These are phyloP conservation scores for Ophiostoma ulmi DNA, from an alignment of 2,329 filamentous ascomycete genomes.

Conservation along the genomic window DNA sequence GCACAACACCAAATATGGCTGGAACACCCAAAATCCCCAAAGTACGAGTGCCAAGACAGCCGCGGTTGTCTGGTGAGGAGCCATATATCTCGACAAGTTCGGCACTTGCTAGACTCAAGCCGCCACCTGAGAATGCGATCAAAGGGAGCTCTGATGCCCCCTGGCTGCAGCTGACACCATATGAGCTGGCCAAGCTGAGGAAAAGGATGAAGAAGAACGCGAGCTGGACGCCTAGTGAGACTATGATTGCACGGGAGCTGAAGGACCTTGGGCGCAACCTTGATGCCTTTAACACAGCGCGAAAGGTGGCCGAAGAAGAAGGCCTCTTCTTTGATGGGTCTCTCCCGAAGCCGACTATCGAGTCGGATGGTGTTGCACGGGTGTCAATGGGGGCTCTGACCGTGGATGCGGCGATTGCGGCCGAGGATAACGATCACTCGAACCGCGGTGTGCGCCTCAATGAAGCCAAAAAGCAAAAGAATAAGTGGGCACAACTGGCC, in stretches of 20 bases:
- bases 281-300: slow-evolving; percentile 57
- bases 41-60: slow-evolving; percentile 33
- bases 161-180: slow-evolving; percentile 61
- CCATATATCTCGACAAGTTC: slow-evolving; percentile 38
- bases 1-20: not conserved
- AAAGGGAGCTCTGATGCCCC: slow-evolving; percentile 56
- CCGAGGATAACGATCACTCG: slow-evolving; percentile 59
- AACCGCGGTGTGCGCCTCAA: slow-evolving; percentile 75
- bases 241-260: slow-evolving; percentile 77
- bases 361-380: slow-evolving; percentile 48
- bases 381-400: slow-evolving; percentile 58
- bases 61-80: slow-evolving; percentile 28
- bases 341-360: slow-evolving; percentile 41
- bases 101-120: slow-evolving; percentile 44
- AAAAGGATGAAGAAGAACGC: slow-evolving; percentile 92
- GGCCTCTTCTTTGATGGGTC: slow-evolving; percentile 55
- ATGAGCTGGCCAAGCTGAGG: slow-evolving; percentile 62
- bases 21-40: slow-evolving; percentile 43
- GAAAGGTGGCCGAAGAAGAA: slow-evolving; percentile 59
- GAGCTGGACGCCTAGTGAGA: slow-evolving; percentile 76
- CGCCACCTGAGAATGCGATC: slow-evolving; percentile 56
- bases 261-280: slow-evolving; percentile 63
- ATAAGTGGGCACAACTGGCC: slow-evolving; percentile 55
- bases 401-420: slow-evolving; percentile 47
- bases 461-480: slow-evolving; percentile 69